Evolutionary conservation across 495 filamentous ascomycete species (phyloP).

Genomic region (Lasiosphaeris hirsuta): DNA sequence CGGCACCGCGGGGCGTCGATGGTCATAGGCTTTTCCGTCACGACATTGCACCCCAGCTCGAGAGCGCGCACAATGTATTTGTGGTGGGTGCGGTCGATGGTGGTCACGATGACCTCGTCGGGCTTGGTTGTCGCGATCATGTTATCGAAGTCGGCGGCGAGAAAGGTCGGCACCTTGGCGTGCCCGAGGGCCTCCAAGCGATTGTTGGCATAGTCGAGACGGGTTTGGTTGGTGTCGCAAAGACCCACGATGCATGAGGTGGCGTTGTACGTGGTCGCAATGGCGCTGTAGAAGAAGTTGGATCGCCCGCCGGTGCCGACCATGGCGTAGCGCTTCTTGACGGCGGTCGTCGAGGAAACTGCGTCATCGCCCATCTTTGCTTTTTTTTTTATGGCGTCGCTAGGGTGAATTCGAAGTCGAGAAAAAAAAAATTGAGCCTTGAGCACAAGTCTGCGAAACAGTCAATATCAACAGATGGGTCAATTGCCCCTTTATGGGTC

Average conservation of each 20-base stretch:
- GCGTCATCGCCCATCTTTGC: neutral
- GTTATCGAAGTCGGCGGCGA: constrained; percentile 48
- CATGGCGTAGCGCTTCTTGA: constrained; percentile 40
- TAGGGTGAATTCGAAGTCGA: no score
- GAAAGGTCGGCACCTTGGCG: constrained; percentile 45
- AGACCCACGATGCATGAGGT: constrained; percentile 50
- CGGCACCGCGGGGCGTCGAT: constrained; percentile 52
- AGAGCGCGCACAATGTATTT: constrained; percentile 53
- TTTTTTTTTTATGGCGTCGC: no score
- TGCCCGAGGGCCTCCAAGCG: constrained; percentile 33
- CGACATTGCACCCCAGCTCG: constrained; percentile 53
- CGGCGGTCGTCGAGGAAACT: neutral
- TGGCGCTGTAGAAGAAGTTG: constrained; percentile 56
- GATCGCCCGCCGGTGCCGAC: constrained; percentile 44
- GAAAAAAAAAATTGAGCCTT: no score
- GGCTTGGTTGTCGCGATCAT: constrained; percentile 53
- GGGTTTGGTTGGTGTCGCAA: constrained; percentile 48
- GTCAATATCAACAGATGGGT: no score
- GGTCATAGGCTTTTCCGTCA: constrained; percentile 60
- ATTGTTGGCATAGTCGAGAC: constrained; percentile 42
- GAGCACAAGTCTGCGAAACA: no score
- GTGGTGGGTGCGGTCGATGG: constrained; percentile 57
- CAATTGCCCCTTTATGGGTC: no score
- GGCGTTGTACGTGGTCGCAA: constrained; percentile 43
- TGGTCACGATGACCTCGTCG: constrained; percentile 56